Percentiles rank a stretch among this genome's conserved stretches.
These are phyloP conservation scores for Pezicula rhizophila DNA, from an alignment of 2,329 filamentous ascomycete genomes.

Conservation along the genomic window DNA sequence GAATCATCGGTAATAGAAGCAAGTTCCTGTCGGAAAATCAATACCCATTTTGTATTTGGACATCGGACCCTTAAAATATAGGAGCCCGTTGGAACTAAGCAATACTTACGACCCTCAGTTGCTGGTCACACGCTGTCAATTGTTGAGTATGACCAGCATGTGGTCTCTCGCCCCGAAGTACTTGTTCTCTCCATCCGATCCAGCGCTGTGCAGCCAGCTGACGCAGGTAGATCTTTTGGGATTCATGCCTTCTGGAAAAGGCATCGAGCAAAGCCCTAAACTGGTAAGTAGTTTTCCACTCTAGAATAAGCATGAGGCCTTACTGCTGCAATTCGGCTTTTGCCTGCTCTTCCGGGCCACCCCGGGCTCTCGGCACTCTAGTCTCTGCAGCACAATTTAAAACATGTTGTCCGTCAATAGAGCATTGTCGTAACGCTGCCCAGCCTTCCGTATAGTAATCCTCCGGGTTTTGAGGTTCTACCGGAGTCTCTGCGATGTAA, in stretches of 20 bases:
- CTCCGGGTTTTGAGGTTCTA: slow-evolving; percentile 46
- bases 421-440: slow-evolving; percentile 55
- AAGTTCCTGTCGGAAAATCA: slow-evolving; percentile 41
- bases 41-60: neutral
- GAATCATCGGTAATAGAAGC: slow-evolving; percentile 51
- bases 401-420: slow-evolving; percentile 57
- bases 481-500: slow-evolving; percentile 52
- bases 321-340: slow-evolving; percentile 60
- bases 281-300: slow-evolving; percentile 2
- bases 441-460: slow-evolving; percentile 61
- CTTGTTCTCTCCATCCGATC: slow-evolving; percentile 46
- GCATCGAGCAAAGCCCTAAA: slow-evolving; percentile 53
- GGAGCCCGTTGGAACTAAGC: too few relatives aligned
- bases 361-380: slow-evolving; percentile 45
- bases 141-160: slow-evolving; percentile 40
- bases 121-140: slow-evolving; percentile 48
- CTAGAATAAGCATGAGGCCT: slow-evolving; percentile 22
- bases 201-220: slow-evolving; percentile 55
- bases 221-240: slow-evolving; percentile 57
- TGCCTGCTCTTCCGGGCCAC: slow-evolving; percentile 51
- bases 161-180: slow-evolving; percentile 47
- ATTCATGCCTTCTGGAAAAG: slow-evolving; percentile 55
- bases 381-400: slow-evolving; percentile 59
- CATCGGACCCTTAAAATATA: too few relatives aligned
- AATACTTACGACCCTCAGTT: slow-evolving; percentile 48